phyloP scores from a whole-genome alignment of 1,284 basidiomycete genomes.

The Leccinum pseudoinsigne region DNA sequence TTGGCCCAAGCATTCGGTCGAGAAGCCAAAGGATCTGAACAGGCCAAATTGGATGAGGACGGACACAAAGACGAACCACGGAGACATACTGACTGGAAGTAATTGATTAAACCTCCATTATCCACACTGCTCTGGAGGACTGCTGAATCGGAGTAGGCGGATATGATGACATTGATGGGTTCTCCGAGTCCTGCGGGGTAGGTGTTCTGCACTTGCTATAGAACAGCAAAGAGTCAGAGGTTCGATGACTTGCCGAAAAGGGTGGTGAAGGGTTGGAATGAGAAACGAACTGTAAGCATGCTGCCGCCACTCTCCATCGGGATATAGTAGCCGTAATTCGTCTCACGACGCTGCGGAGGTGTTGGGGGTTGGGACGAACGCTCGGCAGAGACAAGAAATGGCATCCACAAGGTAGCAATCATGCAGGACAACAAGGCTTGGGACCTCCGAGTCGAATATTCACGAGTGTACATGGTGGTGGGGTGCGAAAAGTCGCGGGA shows the following conservation, averaged over 20 bases:
- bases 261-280: background rate
- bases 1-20: constrained; percentile 84
- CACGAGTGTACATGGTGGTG: constrained; percentile 8
- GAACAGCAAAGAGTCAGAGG: background rate
- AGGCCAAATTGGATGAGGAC: constrained; percentile 6
- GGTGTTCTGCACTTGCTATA: constrained; percentile 57
- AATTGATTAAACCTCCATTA: constrained; percentile 81
- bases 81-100: constrained; percentile 53
- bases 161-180: constrained; percentile 87
- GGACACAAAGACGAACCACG: background rate
- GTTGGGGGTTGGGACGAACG: constrained; percentile 1
- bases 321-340: constrained; percentile 44
- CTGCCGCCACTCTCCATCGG: constrained; percentile 43
- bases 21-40: constrained; percentile 58
- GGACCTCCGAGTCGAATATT: background rate
- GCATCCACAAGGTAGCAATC: constrained; percentile 8
- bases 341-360: constrained; percentile 21
- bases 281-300: constrained; percentile 46
- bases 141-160: constrained; percentile 71
- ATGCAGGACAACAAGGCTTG: constrained; percentile 12
- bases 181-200: constrained; percentile 81
- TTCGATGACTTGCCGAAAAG: background rate
- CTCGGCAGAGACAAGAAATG: constrained; percentile 9
- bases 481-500: background rate
- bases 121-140: constrained; percentile 60